phyloP scores from a whole-genome alignment of 768 basidiomycete species.

The Russula sp. region DNA sequence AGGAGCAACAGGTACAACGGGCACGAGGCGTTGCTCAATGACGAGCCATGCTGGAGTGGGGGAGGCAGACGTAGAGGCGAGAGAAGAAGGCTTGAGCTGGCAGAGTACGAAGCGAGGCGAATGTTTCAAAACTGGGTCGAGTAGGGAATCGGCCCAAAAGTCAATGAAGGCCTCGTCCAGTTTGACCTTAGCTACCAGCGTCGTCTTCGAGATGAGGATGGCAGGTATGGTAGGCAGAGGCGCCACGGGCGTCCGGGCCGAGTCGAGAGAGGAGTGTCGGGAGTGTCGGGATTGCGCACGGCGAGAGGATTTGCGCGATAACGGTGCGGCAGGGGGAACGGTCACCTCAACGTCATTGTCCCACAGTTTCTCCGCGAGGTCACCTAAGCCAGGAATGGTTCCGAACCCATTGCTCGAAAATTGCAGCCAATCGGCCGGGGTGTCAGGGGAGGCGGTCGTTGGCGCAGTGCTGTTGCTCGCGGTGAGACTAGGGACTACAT shows the following conservation, averaged over 20 bases:
- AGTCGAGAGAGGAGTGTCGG: constrained; percentile 34
- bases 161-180: constrained; percentile 82
- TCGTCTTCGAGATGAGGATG: constrained; percentile 37
- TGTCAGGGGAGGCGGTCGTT: constrained; percentile 35
- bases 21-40: constrained; percentile 58
- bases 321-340: constrained; percentile 34
- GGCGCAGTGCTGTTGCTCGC: constrained; percentile 37
- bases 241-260: constrained; percentile 12
- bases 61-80: constrained; percentile 31
- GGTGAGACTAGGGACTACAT: constrained; percentile 21
- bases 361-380: constrained; percentile 56
- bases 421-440: constrained; percentile 56
- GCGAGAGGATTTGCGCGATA: constrained; percentile 39
- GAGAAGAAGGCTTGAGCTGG: constrained; percentile 50
- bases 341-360: constrained; percentile 61
- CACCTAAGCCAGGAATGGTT: constrained; percentile 40
- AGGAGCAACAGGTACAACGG: constrained; percentile 33
- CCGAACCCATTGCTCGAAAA: constrained; percentile 66
- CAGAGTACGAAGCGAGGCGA: constrained; percentile 74
- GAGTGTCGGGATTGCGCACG: constrained; percentile 27
- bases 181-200: constrained; percentile 48
- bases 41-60: constrained; percentile 62
- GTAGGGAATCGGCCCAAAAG: constrained; percentile 73
- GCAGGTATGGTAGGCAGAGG: constrained; percentile 8
- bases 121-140: constrained; percentile 59